Evolutionary conservation across 164 flowering plant genomes (phyloP).

Genomic region (Cinnamomum micranthum): DNA sequence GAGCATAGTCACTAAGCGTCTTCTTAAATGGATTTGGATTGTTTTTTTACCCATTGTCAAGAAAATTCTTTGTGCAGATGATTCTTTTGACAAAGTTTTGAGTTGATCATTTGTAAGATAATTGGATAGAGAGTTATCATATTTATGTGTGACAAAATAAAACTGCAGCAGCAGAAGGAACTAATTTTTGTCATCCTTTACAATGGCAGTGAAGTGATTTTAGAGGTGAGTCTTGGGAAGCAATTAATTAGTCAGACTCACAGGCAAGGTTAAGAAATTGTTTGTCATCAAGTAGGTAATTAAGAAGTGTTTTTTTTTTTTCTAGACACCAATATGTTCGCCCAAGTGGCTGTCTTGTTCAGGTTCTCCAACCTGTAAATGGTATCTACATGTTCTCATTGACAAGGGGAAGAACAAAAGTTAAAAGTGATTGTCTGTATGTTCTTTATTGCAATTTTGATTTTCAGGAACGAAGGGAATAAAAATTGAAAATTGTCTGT

Average conservation of each 20-base stretch:
- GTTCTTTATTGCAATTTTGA: too few species aligned
- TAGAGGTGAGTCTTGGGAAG: neutral
- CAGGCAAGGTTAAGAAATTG: too few species aligned
- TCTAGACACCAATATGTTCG: too few species aligned
- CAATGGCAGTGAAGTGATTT: neutral
- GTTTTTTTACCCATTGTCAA: neutral
- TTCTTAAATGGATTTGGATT: slow-evolving; percentile 1
- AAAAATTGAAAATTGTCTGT: too few species aligned
- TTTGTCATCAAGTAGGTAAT: too few species aligned
- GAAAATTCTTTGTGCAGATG: slow-evolving; percentile 1
- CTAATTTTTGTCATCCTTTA: neutral
- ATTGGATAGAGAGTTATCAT: slow-evolving; percentile 3
- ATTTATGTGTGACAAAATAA: slow-evolving; percentile 9
- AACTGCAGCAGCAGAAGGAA: slow-evolving; percentile 7
- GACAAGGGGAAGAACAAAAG: too few species aligned
- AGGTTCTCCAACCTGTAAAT: too few species aligned
- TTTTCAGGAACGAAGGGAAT: too few species aligned
- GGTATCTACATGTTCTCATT: too few species aligned
- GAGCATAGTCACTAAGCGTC: slow-evolving; percentile 4
- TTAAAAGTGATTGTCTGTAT: too few species aligned
- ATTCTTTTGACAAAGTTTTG: slow-evolving; percentile 10
- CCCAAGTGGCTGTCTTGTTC: too few species aligned
- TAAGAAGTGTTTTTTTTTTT: too few species aligned
- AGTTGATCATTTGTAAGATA: slow-evolving; percentile 10
- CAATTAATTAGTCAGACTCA: neutral